Conservation (phyloP, 345 rosid species). For the Barbarea vulgaris region DNA sequence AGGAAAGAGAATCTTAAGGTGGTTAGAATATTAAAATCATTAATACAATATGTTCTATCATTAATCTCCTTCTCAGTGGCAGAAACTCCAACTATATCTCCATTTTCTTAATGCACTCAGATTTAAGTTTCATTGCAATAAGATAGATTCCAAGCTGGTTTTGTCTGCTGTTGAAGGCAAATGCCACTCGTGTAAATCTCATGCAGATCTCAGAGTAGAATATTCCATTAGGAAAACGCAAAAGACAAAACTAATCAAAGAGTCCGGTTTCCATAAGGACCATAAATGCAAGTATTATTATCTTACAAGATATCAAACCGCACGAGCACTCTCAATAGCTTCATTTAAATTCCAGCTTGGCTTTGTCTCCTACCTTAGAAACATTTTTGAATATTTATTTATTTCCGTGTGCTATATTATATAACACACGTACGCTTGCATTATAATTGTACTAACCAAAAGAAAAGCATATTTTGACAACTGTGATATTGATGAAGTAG, state of each 20-base stretch:
- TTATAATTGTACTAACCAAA: background rate
- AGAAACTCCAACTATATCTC: background rate
- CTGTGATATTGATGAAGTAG: background rate
- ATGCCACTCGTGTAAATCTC: slow-evolving; percentile 15
- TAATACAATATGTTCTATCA: background rate
- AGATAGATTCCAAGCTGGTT: slow-evolving; percentile 13
- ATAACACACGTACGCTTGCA: slow-evolving; percentile 24
- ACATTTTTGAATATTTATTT: background rate
- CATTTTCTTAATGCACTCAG: background rate
- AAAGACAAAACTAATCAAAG: background rate
- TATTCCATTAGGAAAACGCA: background rate
- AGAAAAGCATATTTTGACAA: background rate
- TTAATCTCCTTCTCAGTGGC: background rate
- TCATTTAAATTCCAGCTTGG: slow-evolving; percentile 17
- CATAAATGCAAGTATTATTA: background rate
- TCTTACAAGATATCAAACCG: background rate
- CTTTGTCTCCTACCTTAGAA: slow-evolving; percentile 11
- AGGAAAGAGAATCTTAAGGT: background rate
- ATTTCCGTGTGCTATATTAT: slow-evolving; percentile 4
- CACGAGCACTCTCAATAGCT: slow-evolving; percentile 28
- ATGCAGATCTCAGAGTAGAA: background rate
- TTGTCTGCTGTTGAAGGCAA: slow-evolving; percentile 16
- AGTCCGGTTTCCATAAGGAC: background rate
- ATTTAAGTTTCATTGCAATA: background rate
- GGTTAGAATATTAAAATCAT: background rate